phyloP scores from a whole-genome alignment of 73 alveolate genomes.

The Paraurostyla sp. region DNA sequence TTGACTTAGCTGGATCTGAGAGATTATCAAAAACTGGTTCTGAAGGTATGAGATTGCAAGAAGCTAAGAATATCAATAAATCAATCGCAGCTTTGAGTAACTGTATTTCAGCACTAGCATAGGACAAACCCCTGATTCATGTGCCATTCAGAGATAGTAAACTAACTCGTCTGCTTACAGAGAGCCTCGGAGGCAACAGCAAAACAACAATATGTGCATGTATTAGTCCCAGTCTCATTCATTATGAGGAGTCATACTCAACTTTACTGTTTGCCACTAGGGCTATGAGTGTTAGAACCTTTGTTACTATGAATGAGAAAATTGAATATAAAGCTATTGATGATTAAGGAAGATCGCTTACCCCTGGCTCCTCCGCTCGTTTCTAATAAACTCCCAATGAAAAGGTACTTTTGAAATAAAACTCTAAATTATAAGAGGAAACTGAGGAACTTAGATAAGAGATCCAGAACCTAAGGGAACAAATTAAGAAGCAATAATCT shows the following conservation, averaged over 20 bases:
- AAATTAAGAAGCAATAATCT: slow-evolving; percentile 8
- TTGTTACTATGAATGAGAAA: slow-evolving; percentile 88
- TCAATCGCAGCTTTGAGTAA: slow-evolving; percentile 97
- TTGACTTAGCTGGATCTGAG: slow-evolving; percentile 99
- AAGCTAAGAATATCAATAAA: slow-evolving; percentile 98
- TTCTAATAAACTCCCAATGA: slow-evolving; percentile 23
- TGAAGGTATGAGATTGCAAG: slow-evolving; percentile 97
- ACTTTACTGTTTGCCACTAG: slow-evolving; percentile 94
- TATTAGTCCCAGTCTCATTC: slow-evolving; percentile 89
- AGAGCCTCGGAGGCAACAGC: slow-evolving; percentile 97
- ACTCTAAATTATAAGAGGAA: slow-evolving; percentile 17
- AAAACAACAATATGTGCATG: slow-evolving; percentile 94
- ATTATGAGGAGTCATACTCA: slow-evolving; percentile 94
- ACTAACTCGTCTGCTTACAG: slow-evolving; percentile 95
- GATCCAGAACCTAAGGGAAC: background rate
- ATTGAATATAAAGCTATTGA: slow-evolving; percentile 85
- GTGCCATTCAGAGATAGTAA: slow-evolving; percentile 97
- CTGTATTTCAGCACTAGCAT: slow-evolving; percentile 95
- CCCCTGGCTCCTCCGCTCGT: slow-evolving; percentile 27
- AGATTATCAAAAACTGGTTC: slow-evolving; percentile 95
- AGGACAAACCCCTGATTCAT: slow-evolving; percentile 82
- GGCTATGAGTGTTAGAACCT: slow-evolving; percentile 93
- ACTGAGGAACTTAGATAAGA: slow-evolving; percentile 47
- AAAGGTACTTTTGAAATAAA: background rate
- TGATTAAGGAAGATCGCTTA: slow-evolving; percentile 69